phyloP scores from a whole-genome alignment of 371 early-diverging fungal genomes.

The Mortierella sp. region DNA sequence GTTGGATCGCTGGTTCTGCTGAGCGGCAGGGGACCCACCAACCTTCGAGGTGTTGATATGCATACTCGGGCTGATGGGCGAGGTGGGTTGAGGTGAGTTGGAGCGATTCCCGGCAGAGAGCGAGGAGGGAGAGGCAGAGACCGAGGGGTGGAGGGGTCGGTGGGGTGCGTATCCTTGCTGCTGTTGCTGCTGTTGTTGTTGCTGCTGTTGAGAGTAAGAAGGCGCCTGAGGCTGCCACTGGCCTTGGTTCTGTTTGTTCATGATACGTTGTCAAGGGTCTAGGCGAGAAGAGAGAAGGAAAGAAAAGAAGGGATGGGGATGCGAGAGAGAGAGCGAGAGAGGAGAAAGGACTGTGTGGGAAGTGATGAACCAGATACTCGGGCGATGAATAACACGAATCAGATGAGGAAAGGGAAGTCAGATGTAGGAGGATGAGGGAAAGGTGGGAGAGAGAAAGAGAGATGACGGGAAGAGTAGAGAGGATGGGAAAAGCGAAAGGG shows the following conservation, averaged over 20 bases:
- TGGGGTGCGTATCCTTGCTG: constrained; percentile 33
- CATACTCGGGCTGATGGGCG: constrained; percentile 43
- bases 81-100: constrained; percentile 43
- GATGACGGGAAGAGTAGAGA: not conserved
- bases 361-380: not conserved
- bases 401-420: not conserved
- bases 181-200: constrained; percentile 24
- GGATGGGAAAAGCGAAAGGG: not conserved
- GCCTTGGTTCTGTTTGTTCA: constrained; percentile 35
- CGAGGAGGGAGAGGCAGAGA: constrained; percentile 24
- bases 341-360: too few species aligned
- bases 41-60: constrained; percentile 39
- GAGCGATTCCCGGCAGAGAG: constrained; percentile 30
- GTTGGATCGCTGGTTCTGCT: constrained; percentile 34
- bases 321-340: not conserved
- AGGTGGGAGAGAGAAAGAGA: not conserved
- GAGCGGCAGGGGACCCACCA: constrained; percentile 4
- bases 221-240: constrained; percentile 47
- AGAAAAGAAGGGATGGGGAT: not conserved
- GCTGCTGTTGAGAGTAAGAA: constrained; percentile 12
- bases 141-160: constrained; percentile 37
- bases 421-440: not conserved
- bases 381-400: not conserved
- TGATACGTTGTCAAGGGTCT: constrained; percentile 2
- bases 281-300: not conserved